Conservation (phyloP, 2,329 filamentous ascomycete genomes). For the Arthrobotrys sphaeroides region DNA sequence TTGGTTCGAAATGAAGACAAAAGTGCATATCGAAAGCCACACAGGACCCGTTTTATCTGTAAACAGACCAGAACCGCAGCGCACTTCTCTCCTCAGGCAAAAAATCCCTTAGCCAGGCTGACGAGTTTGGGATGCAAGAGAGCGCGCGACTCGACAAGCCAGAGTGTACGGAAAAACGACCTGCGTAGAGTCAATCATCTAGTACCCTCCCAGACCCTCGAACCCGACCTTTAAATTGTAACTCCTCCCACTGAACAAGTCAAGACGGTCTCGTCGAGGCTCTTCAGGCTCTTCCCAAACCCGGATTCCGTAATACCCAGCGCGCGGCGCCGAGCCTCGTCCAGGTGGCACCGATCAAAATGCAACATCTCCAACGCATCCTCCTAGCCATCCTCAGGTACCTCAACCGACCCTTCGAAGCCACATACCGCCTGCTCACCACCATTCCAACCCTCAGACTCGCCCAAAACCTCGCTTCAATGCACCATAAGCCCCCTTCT, state of each 20-base stretch:
- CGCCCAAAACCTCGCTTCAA: neutral
- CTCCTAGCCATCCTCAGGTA: neutral
- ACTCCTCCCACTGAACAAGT: too few relatives aligned
- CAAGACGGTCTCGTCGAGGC: too few relatives aligned
- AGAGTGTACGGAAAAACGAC: neutral
- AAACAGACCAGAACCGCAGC: neutral
- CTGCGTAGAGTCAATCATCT: neutral
- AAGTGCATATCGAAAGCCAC: too few relatives aligned
- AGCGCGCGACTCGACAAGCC: too few relatives aligned
- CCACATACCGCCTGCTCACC: neutral
- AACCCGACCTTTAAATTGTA: too few relatives aligned
- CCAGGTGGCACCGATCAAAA: neutral
- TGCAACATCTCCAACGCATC: conserved; percentile 9
- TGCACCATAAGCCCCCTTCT: too few relatives aligned
- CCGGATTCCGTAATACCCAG: neutral
- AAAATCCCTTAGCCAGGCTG: neutral
- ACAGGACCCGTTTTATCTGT: too few relatives aligned
- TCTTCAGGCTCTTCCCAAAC: too few relatives aligned
- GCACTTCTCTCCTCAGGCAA: neutral
- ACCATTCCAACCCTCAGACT: neutral
- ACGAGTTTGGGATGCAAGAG: too few relatives aligned
- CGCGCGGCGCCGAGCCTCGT: neutral
- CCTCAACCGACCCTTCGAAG: neutral
- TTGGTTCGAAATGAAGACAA: too few relatives aligned
- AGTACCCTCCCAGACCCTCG: too few relatives aligned